Conservation (phyloP, 2,329 filamentous ascomycete species). For the Teratosphaeria zuluensis region DNA sequence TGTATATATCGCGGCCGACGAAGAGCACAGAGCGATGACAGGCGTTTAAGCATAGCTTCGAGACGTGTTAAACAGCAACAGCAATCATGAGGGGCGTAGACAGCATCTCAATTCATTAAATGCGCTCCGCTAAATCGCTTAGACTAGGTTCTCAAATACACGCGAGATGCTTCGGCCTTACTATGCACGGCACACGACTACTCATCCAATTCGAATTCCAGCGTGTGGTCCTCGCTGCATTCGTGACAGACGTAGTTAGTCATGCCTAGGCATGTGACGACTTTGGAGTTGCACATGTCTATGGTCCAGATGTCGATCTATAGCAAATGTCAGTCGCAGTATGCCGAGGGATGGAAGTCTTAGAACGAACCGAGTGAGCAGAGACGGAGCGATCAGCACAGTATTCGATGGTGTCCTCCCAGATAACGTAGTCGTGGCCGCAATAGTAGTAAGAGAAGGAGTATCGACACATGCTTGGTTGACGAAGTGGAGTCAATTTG, state of each 20-base stretch:
- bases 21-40: not conserved
- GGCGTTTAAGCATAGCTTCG: not conserved
- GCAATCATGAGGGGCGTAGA: not conserved
- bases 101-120: not conserved
- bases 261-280: not conserved
- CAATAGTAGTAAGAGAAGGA: conserved; percentile 40
- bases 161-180: too few species aligned
- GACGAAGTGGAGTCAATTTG: not conserved
- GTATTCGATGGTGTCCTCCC: conserved; percentile 36
- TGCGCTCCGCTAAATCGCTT: not conserved
- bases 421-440: conserved; percentile 41
- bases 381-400: conserved; percentile 36
- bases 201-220: not conserved
- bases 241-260: not conserved
- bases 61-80: not conserved
- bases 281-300: conserved; percentile 29
- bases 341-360: too few species aligned
- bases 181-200: not conserved
- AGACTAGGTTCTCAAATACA: not conserved
- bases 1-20: not conserved
- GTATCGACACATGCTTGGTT: conserved; percentile 35
- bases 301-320: conserved; percentile 37
- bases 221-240: not conserved
- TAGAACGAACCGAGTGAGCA: conserved; percentile 28
- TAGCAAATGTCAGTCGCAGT: not conserved